phyloP scores from a whole-genome alignment of 345 rosid species.

The Chamaenerion angustifolium region DNA sequence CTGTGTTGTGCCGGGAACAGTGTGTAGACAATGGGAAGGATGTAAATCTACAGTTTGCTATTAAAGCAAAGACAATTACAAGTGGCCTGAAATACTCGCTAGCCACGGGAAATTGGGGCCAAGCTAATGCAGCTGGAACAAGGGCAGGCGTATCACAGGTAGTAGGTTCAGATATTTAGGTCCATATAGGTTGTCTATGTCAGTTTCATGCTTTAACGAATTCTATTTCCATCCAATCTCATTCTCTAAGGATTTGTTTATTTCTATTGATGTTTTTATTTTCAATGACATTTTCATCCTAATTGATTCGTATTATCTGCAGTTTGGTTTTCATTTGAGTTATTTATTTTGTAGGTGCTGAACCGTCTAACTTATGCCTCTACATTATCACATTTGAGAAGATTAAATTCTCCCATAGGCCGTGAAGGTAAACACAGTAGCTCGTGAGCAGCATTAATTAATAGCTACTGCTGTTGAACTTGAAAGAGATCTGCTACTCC shows the following conservation, averaged over 20 bases:
- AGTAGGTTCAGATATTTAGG: constrained; percentile 17
- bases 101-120: constrained; percentile 99
- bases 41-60: constrained; percentile 88
- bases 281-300: too few species aligned
- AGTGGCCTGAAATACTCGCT: constrained; percentile 95
- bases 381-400: constrained; percentile 85
- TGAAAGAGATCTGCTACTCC: neutral
- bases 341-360: constrained; percentile 41
- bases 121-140: constrained; percentile 98
- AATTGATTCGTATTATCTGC: neutral
- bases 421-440: constrained; percentile 62
- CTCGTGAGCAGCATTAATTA: neutral
- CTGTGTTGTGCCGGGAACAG: constrained; percentile 25
- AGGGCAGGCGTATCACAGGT: constrained; percentile 99
- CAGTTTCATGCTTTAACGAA: neutral
- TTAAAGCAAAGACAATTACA: constrained; percentile 95
- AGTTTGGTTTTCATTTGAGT: neutral
- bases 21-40: constrained; percentile 96
- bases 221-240: neutral
- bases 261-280: neutral
- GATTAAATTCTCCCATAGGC: constrained; percentile 94
- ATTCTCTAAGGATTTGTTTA: neutral
- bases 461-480: too few species aligned
- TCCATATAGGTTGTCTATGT: neutral
- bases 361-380: constrained; percentile 95